Base-by-base conservation (phyloP, 2,329 filamentous ascomycete species). In the Sclerotinia trifoliorum region DNA sequence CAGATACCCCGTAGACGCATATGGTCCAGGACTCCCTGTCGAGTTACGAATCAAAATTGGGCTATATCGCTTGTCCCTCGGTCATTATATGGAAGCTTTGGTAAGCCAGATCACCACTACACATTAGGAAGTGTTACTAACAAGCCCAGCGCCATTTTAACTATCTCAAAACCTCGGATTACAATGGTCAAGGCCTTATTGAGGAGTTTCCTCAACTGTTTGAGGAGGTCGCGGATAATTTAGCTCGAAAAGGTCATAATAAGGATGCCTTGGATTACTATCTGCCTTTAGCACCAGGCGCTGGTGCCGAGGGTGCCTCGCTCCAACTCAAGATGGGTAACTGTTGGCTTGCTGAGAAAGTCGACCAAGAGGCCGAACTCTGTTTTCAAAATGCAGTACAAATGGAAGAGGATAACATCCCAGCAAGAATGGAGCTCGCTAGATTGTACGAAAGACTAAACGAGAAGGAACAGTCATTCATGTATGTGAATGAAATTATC, bases 31-130 rank as follows among this genome's bases (percentile, higher is more conserved):
- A 1, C 81, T 97, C 51, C 94, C 94, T 0, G 78, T 94, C 6
- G 93, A 97, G 73, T 82, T 99, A 54, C 88, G 94, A 26, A 86
- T 92, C 42, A 95, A 94, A 76, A 81, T 99, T 71, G 94, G 92
- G 4, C 81, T 94, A 5, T 94, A 93, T 76, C 88, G 95, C n/a
- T 80, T 97, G 48, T 88, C 87, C 67, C 81, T 92, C 69, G 88
- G 87, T 0, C 81, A 89, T 35, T 81, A 86, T 29, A 81, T 86
- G 19, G 94, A 98, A 80, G 93, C 92, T 24, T 83, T 91, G 80
- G 90, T 92, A 82, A 80, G 85, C 80, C 58, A 19, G 68, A 42
- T 60, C 44, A 26, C 21, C 56, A 24, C 17, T 65, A 73, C 4
- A 42, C 13, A 72, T 48, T 74, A 29, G 15, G 21, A 26, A 17